Evolutionary conservation across 2,329 filamentous ascomycete species (phyloP), one percentile per base, ranked within the genome.

Genomic region (Pseudogymnoascus sp.): DNA sequence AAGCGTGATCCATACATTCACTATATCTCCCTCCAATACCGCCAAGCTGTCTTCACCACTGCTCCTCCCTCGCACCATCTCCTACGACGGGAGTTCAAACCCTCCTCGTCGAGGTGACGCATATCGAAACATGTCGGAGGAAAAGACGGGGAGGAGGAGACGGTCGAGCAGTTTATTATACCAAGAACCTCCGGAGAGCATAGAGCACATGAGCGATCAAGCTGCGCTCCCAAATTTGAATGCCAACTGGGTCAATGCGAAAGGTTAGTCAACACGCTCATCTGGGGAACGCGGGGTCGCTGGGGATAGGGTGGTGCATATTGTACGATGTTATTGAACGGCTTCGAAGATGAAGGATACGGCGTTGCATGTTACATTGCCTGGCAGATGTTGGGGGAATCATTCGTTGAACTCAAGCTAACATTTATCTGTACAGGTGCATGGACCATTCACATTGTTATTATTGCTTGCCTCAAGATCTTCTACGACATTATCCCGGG

Each of bases 181-280:
- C 78, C 93, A 96, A 74, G 95, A 99, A 77, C 95, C 95, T 63
- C 87, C 89, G 66, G 95, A 99, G 82, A 96, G 93, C 64, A 86
- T 97, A 74, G 95, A 99, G 81, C 95, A 97, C 79, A 91, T 96
- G 77, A 97, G 90, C 74, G 95, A 99, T 77, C 95, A 97, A 81
- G 90, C 92, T 64, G 90, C 91, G 39, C 82, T 97, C 71, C 95
- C 95, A 62, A 99, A 99, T 74, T 79, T 97, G 73, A 99, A 99
- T 77, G 92, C 95, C 70, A 91, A 97, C 79, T 99, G 95, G 95
- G 96, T 97, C 69, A 97, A 97, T 77, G 91, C 93, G 73, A 99
- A 99, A 86, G 95, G 95, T 97, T 80, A 78, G 84, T 75, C 62
- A 36, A 51, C 67, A 47, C 64, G 47, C 37, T 18, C 39, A 57